Base-by-base conservation (phyloP, 1,139 yeast genomes). In the Yamadazyma atlantica region DNA sequence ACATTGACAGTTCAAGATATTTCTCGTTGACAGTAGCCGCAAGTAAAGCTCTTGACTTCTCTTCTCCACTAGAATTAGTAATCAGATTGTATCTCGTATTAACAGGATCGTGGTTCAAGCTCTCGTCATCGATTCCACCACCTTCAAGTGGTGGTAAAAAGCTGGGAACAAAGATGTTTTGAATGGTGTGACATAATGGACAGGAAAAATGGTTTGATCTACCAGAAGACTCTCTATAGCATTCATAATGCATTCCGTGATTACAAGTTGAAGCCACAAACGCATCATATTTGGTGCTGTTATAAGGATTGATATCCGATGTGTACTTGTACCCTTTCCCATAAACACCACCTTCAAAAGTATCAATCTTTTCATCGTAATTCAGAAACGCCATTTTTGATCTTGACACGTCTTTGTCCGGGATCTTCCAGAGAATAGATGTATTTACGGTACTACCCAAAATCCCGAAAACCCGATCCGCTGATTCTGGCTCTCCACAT, bases 201-300 rank as follows among this genome's bases (percentile, higher is more conserved):
- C 90, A 83, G 3, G 73, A 64, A 41, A 71, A 48, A 55, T 65
- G 51, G 57, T 37, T 44, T 12, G 44, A 41, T 53, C 46, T 55
- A 27, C 57, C 57, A 47, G 65, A 55, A 55, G 60, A 53, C 52
- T 53, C 40, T 19, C 53, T 57, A 53, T 70, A 78, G 55, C 94
- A 85, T 11, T 57, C 51, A 44, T 62, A 69, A 55, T 84, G 94
- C 62, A 83, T 73, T 8, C 79, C 80, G 58, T 84, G 94, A 16
- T 85, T 82, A 62, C 92, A 84, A 2, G 86, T 79, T 3, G 76
- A 64, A 13, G 74, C 62, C 4, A 78, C 80, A 28, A 62, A 41
- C 8, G 60, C 57, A 34, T 46, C 47, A 37, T 48, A 42, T 19
- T 35, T 43, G 6, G 42, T 37, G 18, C 43, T 44, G 25, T 44